These are phyloP conservation scores for Alloteropsis angusta DNA, from an alignment of 202 grass and related monocot species.

Conservation along the genomic window DNA sequence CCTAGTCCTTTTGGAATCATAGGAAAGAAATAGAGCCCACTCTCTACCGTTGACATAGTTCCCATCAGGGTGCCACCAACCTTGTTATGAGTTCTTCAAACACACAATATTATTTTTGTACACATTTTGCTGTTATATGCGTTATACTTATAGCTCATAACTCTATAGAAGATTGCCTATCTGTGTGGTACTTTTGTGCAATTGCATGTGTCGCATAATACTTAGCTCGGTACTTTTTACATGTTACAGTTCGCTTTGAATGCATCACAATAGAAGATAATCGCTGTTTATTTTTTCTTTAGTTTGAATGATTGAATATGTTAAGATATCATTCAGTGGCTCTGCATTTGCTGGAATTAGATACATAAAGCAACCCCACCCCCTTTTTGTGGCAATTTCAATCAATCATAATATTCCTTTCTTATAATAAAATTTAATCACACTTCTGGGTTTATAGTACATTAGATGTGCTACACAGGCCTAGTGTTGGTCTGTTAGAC, in stretches of 20 bases:
- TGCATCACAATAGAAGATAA: neutral
- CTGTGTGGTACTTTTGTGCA: neutral
- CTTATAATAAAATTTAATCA: neutral
- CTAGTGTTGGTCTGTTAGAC: neutral
- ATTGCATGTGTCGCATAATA: neutral
- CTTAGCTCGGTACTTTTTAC: neutral
- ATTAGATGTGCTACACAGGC: neutral
- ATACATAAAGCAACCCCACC: neutral
- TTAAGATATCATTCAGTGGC: neutral
- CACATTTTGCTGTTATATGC: neutral
- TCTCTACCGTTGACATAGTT: neutral
- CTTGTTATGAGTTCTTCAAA: neutral
- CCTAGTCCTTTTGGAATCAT: neutral
- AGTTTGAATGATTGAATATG: neutral
- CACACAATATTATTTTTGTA: neutral
- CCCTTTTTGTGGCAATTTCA: neutral
- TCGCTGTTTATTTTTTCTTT: neutral
- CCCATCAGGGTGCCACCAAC: neutral
- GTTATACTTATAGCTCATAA: neutral
- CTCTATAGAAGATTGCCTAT: neutral
- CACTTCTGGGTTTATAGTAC: neutral
- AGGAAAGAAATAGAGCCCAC: neutral
- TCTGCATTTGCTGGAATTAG: neutral
- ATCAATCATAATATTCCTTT: neutral
- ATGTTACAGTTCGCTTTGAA: neutral